Percentiles rank a stretch among this genome's conserved stretches.
These are phyloP conservation scores for Alternaria rosae DNA, from an alignment of 2,329 filamentous ascomycete genomes.

Conservation along the genomic window DNA sequence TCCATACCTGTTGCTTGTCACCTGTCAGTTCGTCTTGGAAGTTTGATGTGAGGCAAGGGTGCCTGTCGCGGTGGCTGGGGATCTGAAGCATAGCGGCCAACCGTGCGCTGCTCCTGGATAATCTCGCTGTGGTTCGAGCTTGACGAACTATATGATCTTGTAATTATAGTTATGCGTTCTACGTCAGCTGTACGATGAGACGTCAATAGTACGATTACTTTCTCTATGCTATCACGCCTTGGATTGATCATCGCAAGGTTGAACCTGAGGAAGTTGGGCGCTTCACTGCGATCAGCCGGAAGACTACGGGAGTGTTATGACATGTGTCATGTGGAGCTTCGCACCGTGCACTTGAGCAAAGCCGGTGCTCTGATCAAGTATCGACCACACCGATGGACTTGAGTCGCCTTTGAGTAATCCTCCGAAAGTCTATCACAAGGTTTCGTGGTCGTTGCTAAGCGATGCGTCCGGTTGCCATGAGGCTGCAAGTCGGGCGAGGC, in stretches of 20 bases:
- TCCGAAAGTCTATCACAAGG: neutral
- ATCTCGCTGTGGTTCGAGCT: conserved; percentile 21
- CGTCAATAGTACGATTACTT: conserved; percentile 27
- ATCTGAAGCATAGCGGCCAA: conserved; percentile 12
- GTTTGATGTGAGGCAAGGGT: conserved; percentile 9
- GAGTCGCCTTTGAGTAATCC: conserved; percentile 2
- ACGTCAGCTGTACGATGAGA: conserved; percentile 15
- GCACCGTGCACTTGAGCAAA: neutral
- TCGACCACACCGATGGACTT: neutral
- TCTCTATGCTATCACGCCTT: conserved; percentile 10
- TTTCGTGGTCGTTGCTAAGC: neutral
- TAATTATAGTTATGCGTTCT: conserved; percentile 31
- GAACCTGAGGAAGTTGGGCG: neutral
- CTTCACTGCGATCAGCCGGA: neutral
- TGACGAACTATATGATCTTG: conserved; percentile 23
- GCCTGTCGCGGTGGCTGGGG: conserved; percentile 5
- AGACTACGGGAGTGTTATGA: neutral
- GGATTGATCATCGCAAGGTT: neutral
- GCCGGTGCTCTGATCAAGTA: conserved; percentile 4
- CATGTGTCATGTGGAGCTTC: neutral
- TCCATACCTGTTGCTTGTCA: conserved; percentile 5
- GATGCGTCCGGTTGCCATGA: neutral
- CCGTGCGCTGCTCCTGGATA: conserved; percentile 16
- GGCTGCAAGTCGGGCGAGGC: neutral
- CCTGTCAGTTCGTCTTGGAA: conserved; percentile 5